Evolutionary conservation across 495 filamentous ascomycete genomes (phyloP), one percentile per base, ranked within the genome.

Genomic region (Penicillium argentinense): DNA sequence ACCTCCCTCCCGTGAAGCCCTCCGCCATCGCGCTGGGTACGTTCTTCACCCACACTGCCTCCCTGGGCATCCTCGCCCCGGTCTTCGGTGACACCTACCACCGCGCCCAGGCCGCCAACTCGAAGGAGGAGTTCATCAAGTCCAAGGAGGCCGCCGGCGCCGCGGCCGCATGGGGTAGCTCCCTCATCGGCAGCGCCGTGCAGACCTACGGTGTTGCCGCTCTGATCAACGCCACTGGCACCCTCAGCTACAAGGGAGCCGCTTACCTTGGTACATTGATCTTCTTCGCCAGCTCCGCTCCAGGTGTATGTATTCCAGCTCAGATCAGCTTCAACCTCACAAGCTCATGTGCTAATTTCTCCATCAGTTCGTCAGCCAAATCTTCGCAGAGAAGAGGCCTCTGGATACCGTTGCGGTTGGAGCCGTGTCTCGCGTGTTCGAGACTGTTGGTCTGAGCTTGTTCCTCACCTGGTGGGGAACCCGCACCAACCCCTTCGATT

Each of bases 401-500:
- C 68, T 91, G 7, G 93, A 97, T 66, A 89, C 86, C 38, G 82
- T 97, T 49, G 91, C 89, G 39, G 84, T 97, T 43, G 87, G 85
- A 59, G 82, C 84, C 37, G 68, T 93, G 8, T 84, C 87, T 49
- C 88, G 91, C 59, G 70, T 93, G 55, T 82, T 96, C 49, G 93
- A 98, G 77, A 97, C 93, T 3, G 84, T 97, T 42, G 93, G 93
- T 26, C 77, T 97, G 30, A 88, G 86, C 45, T 57, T 97, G 63
- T 89, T 97, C 80, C 73, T 98, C 49, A 96, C 89, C 55, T 98
- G 87, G 85, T 98, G 93, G 93, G 93, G 93, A 54, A 96, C 92
- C 42, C 84, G 86, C 56, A 95, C 89, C 66, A 87, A 88, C 73
- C 86, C 89, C 28, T 89, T 89, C 64, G 81, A 87, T 49, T 81